Evolutionary conservation across 345 rosid genomes (phyloP).

Genomic region (Angophora floribunda): DNA sequence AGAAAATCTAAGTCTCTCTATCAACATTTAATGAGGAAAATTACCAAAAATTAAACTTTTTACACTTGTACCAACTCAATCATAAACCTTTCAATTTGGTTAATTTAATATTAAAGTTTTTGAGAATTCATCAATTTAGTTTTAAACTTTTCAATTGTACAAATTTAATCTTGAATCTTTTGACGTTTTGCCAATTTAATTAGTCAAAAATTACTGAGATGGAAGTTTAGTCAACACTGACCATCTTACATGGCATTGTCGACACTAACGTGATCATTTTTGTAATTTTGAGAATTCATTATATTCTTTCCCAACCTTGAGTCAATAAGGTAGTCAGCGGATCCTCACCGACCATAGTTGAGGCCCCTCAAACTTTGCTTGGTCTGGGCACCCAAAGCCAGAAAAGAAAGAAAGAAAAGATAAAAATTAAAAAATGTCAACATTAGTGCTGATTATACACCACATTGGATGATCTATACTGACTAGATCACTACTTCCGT

Average conservation of each 20-base stretch:
- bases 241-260: accelerated
- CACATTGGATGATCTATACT: accelerated
- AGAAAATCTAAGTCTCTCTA: neutral
- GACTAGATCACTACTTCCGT: too few relatives aligned
- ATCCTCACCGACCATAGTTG: neutral
- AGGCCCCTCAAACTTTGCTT: accelerated
- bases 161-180: too few relatives aligned
- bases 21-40: neutral
- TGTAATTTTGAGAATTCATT: too few relatives aligned
- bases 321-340: neutral
- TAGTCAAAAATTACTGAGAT: too few relatives aligned
- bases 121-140: too few relatives aligned
- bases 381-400: neutral
- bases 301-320: neutral
- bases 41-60: neutral
- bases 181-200: neutral
- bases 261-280: accelerated
- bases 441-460: too few relatives aligned
- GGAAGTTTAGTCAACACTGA: neutral
- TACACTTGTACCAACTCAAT: neutral
- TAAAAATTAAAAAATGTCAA: too few relatives aligned
- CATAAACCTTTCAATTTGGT: accelerated
- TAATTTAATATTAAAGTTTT: too few relatives aligned
- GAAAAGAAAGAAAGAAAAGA: neutral
- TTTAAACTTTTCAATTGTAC: too few relatives aligned